phyloP scores from a whole-genome alignment of 768 basidiomycete genomes.

The Mycena kentingensis region DNA sequence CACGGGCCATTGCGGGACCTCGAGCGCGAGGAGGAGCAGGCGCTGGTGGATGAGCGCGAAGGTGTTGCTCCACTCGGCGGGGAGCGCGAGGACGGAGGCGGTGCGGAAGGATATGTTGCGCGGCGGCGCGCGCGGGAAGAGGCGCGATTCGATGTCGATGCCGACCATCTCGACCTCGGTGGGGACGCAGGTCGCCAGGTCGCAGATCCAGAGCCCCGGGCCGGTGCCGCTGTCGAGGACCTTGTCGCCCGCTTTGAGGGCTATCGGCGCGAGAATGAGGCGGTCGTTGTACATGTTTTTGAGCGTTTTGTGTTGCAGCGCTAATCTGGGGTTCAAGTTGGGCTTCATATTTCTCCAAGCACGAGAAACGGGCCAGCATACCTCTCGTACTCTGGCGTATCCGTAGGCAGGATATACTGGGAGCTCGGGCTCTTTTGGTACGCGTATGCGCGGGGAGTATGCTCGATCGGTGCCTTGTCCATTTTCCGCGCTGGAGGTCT shows the following conservation, averaged over 20 bases:
- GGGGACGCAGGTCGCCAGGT: slow-evolving; percentile 11
- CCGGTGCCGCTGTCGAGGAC: slow-evolving; percentile 18
- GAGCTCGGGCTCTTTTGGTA: slow-evolving; percentile 18
- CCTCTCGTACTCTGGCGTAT: slow-evolving; percentile 17
- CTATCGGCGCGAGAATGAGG: slow-evolving; percentile 9
- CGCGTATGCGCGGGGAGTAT: slow-evolving; percentile 7
- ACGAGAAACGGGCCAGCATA: background rate
- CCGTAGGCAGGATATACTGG: slow-evolving; percentile 19
- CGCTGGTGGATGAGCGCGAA: slow-evolving; percentile 21
- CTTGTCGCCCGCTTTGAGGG: slow-evolving; percentile 1
- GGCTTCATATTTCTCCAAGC: background rate
- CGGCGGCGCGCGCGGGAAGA: slow-evolving; percentile 11
- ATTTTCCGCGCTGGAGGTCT: too few relatives aligned
- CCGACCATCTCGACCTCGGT: slow-evolving; percentile 15
- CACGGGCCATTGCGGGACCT: slow-evolving; percentile 6
- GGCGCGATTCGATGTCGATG: slow-evolving; percentile 13
- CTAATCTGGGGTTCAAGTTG: background rate
- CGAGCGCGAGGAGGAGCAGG: slow-evolving; percentile 8
- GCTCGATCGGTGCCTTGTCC: slow-evolving; percentile 1
- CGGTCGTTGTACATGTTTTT: slow-evolving; percentile 8
- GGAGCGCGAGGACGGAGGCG: slow-evolving; percentile 9
- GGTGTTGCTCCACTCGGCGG: slow-evolving; percentile 14
- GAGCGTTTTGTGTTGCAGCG: slow-evolving; percentile 16
- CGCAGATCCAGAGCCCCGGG: slow-evolving; percentile 6
- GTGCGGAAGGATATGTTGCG: slow-evolving; percentile 7